Evolutionary conservation across 495 filamentous ascomycete species (phyloP).

Genomic region (Lasiosphaeris hirsuta): DNA sequence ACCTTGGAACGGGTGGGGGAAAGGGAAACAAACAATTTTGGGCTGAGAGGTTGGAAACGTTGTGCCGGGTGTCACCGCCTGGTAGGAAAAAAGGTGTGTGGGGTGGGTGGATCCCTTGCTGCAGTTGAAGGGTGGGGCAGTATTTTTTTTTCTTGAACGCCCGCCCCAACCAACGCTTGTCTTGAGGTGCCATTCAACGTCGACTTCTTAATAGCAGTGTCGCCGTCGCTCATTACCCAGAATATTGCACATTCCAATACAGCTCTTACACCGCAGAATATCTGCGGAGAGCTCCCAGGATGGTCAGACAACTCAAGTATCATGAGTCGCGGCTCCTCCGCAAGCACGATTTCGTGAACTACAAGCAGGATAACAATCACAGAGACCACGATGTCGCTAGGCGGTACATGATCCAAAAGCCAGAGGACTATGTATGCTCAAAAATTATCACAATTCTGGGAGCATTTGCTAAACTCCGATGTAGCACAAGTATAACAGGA

Average conservation of each 20-base stretch:
- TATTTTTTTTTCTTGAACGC: no score
- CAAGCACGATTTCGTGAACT: conserved; percentile 94
- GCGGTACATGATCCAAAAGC: conserved; percentile 84
- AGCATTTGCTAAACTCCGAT: conserved; percentile 12
- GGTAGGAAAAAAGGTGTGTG: not conserved
- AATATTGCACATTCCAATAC: no score
- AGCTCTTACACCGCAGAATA: no score
- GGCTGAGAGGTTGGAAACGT: not conserved
- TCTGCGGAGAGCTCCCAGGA: conserved; percentile 34
- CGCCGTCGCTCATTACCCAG: not conserved
- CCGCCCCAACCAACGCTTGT: no score
- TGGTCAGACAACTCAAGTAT: conserved; percentile 83
- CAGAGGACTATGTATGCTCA: conserved; percentile 54
- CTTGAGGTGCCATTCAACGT: no score
- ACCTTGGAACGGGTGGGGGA: not conserved
- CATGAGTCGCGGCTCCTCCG: conserved; percentile 77
- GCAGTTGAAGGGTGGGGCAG: no score
- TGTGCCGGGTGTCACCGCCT: conserved; percentile 3
- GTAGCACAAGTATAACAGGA: conserved; percentile 81
- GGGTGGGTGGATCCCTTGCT: not conserved
- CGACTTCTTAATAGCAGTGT: no score
- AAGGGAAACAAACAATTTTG: not conserved
- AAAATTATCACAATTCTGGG: not conserved
- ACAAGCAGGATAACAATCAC: conserved; percentile 83
- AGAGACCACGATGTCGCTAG: conserved; percentile 70